Base-by-base conservation (phyloP, 2,329 filamentous ascomycete species). In the Fusarium decemcellulare region DNA sequence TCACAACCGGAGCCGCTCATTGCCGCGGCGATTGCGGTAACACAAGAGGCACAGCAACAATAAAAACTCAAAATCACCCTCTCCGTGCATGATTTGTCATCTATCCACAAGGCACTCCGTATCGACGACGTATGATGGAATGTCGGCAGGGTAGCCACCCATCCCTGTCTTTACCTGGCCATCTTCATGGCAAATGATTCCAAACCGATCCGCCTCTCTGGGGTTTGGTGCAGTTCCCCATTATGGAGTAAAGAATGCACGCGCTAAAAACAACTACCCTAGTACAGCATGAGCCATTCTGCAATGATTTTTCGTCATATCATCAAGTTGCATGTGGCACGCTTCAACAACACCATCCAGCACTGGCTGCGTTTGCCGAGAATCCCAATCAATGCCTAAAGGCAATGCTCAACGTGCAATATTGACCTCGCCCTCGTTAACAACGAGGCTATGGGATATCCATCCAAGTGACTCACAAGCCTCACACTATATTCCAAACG, bases 161-260 rank as follows among this genome's bases (percentile, higher is more conserved):
- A 32, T 47, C 32, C 32, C 23, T 47, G 30, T 39, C 42, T 43
- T 34, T 57, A 42, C 30, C 32, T 47, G 37, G 29, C 44, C 37
- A n/a, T n/a, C 43, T 23, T 23, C 37, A 37, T 39, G 40, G 32
- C 52, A 68, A 65, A 23, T 23, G 65, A 68, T 68, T 68, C 65
- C 65, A 65, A 68, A 68, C 65, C 60, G 60, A 39, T 44, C 43
- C 18, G 23, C 50, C 50, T 60, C 27, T 53, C 56, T 53, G 30
- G 47, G 56, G 56, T 23, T 52, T 36, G 59, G 23, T 52, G 32
- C n/a, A 40, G 39, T 47, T 39, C 30, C 53, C 27, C 39, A 23
- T 23, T 16, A 40, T 40, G 34, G 9, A 36, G 34, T 36, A 10
- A 36, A 36, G 23, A 23, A 23, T 23, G 34, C 34, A 36, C 34